A percentile compares a stretch with the other conserved stretches of the same genome.
phyloP scores from a whole-genome alignment of 2,329 filamentous ascomycete species.

The Chlorencoelia australis region DNA sequence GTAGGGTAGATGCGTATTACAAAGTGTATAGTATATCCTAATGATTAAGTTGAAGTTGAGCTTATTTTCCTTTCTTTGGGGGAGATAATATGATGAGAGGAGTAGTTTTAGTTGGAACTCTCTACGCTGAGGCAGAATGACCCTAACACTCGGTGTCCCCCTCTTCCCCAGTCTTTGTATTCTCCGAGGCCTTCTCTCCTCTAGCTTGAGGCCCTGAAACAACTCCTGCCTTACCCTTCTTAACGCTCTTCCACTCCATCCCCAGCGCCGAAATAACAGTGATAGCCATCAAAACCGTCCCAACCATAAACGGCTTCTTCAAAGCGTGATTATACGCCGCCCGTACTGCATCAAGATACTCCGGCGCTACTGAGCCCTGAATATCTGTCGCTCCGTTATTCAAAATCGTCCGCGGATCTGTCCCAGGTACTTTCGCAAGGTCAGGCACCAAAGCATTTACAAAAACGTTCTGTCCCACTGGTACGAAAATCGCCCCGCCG shows the following conservation, averaged over 20 bases:
- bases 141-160: no score
- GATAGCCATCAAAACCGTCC: constrained; percentile 41
- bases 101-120: no score
- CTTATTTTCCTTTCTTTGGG: no score
- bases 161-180: no score
- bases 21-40: no score
- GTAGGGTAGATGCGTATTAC: no score
- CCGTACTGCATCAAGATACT: constrained; percentile 36
- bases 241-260: constrained; percentile 10
- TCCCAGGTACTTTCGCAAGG: constrained; percentile 1
- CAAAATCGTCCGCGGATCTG: constrained; percentile 4
- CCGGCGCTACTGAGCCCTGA: constrained; percentile 31
- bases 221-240: no score
- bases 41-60: no score
- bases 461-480: constrained; percentile 24
- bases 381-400: constrained; percentile 41
- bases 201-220: no score
- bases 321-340: constrained; percentile 43
- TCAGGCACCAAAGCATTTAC: constrained; percentile 17
- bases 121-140: no score
- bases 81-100: no score
- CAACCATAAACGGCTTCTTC: constrained; percentile 41
- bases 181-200: no score
- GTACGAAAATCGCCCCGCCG: constrained; percentile 19
- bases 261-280: constrained; percentile 41